Conservation (phyloP, 129 eudicot genomes). For the Smallanthus sonchifolius region DNA sequence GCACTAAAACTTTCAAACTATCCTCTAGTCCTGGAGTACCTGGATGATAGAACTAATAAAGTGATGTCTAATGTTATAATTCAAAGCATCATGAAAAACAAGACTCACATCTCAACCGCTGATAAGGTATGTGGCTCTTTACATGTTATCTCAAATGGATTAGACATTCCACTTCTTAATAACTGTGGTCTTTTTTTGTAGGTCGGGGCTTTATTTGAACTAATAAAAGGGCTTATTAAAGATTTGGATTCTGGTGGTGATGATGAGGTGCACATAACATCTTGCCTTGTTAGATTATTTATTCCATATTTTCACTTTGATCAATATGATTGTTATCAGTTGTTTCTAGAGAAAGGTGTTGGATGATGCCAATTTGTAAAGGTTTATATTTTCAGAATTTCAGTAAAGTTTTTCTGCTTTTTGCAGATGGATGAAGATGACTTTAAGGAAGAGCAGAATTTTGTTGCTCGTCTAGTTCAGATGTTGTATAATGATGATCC, state of each 20-base stretch:
- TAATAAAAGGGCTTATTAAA: slow-evolving; percentile 84
- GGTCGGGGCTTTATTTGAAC: slow-evolving; percentile 92
- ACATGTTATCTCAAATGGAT: slow-evolving; percentile 3
- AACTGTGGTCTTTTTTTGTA: slow-evolving; percentile 32
- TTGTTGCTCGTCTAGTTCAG: slow-evolving; percentile 94
- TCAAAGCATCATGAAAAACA: slow-evolving; percentile 83
- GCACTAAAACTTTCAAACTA: slow-evolving; percentile 90
- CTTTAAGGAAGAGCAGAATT: slow-evolving; percentile 90
- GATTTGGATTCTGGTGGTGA: slow-evolving; percentile 58
- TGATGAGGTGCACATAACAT: slow-evolving; percentile 46
- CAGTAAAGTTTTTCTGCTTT: not conserved
- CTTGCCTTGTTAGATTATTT: slow-evolving; percentile 15
- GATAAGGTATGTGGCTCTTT: slow-evolving; percentile 59
- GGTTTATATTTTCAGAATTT: not conserved
- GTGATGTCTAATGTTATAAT: slow-evolving; percentile 89
- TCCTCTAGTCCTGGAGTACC: slow-evolving; percentile 82
- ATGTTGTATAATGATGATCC: slow-evolving; percentile 83
- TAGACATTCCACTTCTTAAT: slow-evolving; percentile 7
- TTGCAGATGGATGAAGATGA: slow-evolving; percentile 91
- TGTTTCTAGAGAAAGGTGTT: slow-evolving; percentile 8
- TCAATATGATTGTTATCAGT: slow-evolving; percentile 2
- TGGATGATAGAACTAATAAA: slow-evolving; percentile 73
- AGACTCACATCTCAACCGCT: slow-evolving; percentile 71
- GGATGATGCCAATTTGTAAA: not conserved
- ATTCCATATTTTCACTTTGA: not conserved